Conservation (phyloP, 805 yeast genomes). For the Kodamaea restingae region DNA sequence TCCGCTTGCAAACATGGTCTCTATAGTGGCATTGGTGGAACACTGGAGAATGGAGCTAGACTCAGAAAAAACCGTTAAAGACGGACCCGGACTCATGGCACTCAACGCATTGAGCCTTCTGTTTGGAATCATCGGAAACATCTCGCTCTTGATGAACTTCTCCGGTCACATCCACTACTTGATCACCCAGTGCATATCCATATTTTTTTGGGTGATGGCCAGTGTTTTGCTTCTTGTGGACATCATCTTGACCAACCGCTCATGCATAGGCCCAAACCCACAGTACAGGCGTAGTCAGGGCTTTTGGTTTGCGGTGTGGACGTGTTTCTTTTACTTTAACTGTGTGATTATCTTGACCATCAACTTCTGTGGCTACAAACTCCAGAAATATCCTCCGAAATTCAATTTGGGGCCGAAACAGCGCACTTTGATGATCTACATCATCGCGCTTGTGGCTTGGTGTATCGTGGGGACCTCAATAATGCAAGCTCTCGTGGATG, state of each 20-base stretch:
- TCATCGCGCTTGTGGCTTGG: constrained; percentile 65
- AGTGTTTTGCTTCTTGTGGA: constrained; percentile 48
- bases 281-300: constrained; percentile 49
- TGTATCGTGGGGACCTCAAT: constrained; percentile 57
- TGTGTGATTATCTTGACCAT: constrained; percentile 51
- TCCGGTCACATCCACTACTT: constrained; percentile 53
- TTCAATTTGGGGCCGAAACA: constrained; percentile 67
- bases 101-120: constrained; percentile 62
- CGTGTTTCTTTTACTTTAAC: constrained; percentile 55
- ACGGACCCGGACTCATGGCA: constrained; percentile 44
- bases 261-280: constrained; percentile 14
- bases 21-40: constrained; percentile 66
- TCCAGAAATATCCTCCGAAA: constrained; percentile 61
- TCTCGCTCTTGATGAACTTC: constrained; percentile 68
- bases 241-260: constrained; percentile 35
- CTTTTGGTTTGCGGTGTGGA: constrained; percentile 73
- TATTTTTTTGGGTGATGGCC: constrained; percentile 63
- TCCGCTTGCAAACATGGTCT: constrained; percentile 71
- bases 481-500: constrained; percentile 38
- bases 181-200: constrained; percentile 59
- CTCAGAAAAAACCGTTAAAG: constrained; percentile 20
- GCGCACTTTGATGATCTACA: constrained; percentile 68
- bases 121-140: constrained; percentile 64
- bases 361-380: constrained; percentile 60
- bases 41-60: constrained; percentile 51